phyloP scores from a whole-genome alignment of 805 yeast genomes.

The Candida andamanensis region DNA sequence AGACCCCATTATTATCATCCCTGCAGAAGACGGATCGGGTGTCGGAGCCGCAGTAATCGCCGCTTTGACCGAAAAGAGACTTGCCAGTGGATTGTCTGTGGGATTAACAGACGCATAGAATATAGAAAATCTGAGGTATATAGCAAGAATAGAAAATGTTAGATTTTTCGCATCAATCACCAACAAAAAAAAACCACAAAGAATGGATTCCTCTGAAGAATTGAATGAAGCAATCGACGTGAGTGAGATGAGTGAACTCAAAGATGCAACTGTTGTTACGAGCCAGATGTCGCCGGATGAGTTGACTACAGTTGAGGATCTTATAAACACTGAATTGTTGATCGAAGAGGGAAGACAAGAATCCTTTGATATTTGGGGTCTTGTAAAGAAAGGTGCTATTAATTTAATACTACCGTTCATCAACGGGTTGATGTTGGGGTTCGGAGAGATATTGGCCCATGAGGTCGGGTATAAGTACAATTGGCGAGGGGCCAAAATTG shows the following conservation, averaged over 20 bases:
- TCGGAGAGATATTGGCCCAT: conserved; percentile 92
- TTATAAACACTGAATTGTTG: conserved; percentile 20
- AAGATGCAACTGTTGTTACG: conserved; percentile 18
- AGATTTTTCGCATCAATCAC: no score
- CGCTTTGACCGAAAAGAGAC: conserved; percentile 82
- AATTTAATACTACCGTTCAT: conserved; percentile 81
- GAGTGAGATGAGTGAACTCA: conserved; percentile 12
- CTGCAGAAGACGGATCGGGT: conserved; percentile 98
- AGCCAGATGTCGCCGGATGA: conserved; percentile 28
- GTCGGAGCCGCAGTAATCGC: conserved; percentile 99
- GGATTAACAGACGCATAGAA: conserved; percentile 29
- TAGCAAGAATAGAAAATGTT: no score
- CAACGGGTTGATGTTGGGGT: conserved; percentile 93
- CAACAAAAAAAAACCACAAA: no score
- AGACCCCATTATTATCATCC: conserved; percentile 79
- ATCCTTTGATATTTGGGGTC: conserved; percentile 29
- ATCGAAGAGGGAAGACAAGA: conserved; percentile 11
- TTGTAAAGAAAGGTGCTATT: conserved; percentile 52
- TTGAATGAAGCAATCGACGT: conserved; percentile 8
- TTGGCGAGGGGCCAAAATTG: conserved; percentile 67
- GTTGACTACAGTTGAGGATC: conserved; percentile 23
- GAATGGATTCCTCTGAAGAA: no score
- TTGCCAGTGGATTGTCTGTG: conserved; percentile 62
- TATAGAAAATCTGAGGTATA: neutral
- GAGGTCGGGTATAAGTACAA: conserved; percentile 79